Percentiles rank a stretch among this genome's conserved stretches.
Evolutionary conservation across 257 asterid genomes (phyloP).

Genomic region (Nicotiana tomentosiformis): DNA sequence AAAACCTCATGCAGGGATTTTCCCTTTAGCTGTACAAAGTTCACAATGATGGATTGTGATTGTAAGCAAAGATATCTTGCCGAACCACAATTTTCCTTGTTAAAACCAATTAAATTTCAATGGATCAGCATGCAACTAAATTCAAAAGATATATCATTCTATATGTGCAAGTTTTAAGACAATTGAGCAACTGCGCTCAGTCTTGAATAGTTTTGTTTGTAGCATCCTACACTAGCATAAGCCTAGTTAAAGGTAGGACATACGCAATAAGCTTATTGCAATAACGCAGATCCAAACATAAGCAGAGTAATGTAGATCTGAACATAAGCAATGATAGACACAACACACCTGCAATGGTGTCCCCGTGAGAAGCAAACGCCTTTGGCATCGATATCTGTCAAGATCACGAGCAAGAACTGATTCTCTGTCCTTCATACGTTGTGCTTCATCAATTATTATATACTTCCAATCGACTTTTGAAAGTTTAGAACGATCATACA

Average conservation of each 20-base stretch:
- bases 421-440: constrained; percentile 97
- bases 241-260: neutral
- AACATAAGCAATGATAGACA: neutral
- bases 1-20: neutral
- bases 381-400: constrained; percentile 98
- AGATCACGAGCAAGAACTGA: constrained; percentile 99
- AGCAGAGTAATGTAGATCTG: neutral
- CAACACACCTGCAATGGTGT: constrained; percentile 88
- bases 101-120: neutral
- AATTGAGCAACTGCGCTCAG: neutral
- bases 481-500: constrained; percentile 97
- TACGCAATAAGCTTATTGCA: neutral
- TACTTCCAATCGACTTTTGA: constrained; percentile 98
- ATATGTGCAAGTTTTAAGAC: neutral
- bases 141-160: constrained; percentile 1
- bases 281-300: neutral
- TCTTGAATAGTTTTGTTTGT: neutral
- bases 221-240: neutral
- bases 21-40: neutral
- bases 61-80: neutral
- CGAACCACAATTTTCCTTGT: neutral
- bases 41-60: neutral
- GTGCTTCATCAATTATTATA: constrained; percentile 98
- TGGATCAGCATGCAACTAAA: neutral
- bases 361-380: constrained; percentile 99